phyloP scores from a whole-genome alignment of 805 yeast species.

The Kregervanrija delftensis region DNA sequence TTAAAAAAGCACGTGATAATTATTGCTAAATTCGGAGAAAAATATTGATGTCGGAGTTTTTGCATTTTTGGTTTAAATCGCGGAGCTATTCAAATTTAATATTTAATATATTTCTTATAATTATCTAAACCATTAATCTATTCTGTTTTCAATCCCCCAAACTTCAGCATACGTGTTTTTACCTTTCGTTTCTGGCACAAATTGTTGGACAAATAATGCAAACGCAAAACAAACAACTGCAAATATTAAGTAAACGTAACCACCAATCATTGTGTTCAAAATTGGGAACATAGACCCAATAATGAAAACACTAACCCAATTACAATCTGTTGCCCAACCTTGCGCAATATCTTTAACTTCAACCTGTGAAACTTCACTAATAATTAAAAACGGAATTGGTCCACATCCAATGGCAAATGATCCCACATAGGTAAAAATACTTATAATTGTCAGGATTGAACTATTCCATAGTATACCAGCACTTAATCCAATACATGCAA shows the following conservation, averaged over 20 bases:
- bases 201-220: conserved; percentile 36
- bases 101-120: neutral
- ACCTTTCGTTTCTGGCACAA: conserved; percentile 76
- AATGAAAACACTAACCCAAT: conserved; percentile 84
- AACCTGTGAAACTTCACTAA: conserved; percentile 81
- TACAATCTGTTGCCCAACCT: conserved; percentile 84
- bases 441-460: conserved; percentile 46
- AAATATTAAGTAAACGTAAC: conserved; percentile 71
- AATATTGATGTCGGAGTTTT: too few species aligned
- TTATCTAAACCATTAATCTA: neutral
- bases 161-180: conserved; percentile 55
- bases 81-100: too few species aligned
- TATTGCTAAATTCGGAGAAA: too few species aligned
- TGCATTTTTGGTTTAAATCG: too few species aligned
- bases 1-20: too few species aligned
- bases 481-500: conserved; percentile 57
- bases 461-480: conserved; percentile 49
- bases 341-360: conserved; percentile 83
- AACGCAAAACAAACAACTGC: conserved; percentile 49
- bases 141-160: conserved; percentile 37
- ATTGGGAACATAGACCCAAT: conserved; percentile 80
- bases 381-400: conserved; percentile 87
- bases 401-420: conserved; percentile 91
- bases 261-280: conserved; percentile 58
- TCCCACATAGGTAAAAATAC: conserved; percentile 69